Conservation (phyloP, 306 rosid species). For the Delonix regia region DNA sequence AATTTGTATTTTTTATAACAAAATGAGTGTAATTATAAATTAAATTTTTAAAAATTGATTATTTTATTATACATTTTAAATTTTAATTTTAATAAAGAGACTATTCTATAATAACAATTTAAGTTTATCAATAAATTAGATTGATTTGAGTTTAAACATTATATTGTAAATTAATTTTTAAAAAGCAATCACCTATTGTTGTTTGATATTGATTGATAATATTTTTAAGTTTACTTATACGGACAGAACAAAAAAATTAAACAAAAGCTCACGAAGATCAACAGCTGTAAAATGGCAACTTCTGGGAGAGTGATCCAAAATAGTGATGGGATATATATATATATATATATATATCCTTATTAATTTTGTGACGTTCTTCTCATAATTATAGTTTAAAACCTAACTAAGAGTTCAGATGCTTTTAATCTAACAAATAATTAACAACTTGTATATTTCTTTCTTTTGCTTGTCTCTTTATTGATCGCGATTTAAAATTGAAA, state of each 20-base stretch:
- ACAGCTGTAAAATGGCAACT: background rate
- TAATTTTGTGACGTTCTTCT: slow-evolving; percentile 27
- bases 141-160: no score
- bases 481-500: background rate
- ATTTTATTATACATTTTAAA: background rate
- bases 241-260: no score
- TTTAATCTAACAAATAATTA: slow-evolving; percentile 6
- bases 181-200: no score
- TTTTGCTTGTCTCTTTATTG: background rate
- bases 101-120: no score
- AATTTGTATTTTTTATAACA: no score
- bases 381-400: slow-evolving; percentile 16
- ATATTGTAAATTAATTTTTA: no score
- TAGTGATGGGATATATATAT: background rate
- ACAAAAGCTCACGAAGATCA: background rate
- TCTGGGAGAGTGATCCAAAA: no score
- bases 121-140: no score
- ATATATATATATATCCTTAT: background rate
- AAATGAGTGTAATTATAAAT: no score
- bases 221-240: no score
- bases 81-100: background rate
- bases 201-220: no score
- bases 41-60: no score
- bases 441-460: background rate
- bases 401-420: slow-evolving; percentile 14